Base-by-base conservation (phyloP, 1,139 yeast genomes). In the Nematodospora anomalae region DNA sequence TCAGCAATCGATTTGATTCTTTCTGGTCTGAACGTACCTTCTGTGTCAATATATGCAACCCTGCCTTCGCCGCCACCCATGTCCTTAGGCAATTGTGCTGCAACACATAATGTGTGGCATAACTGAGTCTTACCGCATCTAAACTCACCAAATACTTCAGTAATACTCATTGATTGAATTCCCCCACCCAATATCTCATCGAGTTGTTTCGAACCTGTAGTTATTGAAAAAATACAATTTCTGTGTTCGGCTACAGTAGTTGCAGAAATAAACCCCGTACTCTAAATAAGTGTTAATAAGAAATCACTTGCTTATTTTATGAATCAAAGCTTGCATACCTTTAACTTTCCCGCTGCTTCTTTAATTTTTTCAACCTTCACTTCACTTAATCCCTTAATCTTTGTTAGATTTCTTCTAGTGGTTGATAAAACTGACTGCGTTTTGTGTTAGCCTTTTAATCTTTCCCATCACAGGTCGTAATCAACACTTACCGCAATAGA, bases 21-120 rank as follows among this genome's bases (percentile, higher is more conserved):
- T 41, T 75, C 80, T 1, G 80, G 80, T 37, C 80, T 64, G 40
- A 76, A 76, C 2, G 81, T 76, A 4, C 82, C 83, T 50, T 78
- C 83, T 0, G 82, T 76, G 46, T 76, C 83, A 43, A 78, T 72
- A 45, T 67, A 77, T 1, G 81, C 82, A 1, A 75, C 81, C 55
- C 76, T 76, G 0, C 83, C 83, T 49, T 76, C 82, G 1, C 73
- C 80, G 2, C 83, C 83, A 4, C 83, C 83, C 59, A 71, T 53
- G 4, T 60, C 62, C 37, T 57, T 67, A 6, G 82, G 80, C 29
- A 78, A 52, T 48, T 78, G 84, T 2, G 81, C 65, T 1, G 82
- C 71, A 3, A 78, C 81, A 52, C 83, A 78, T 33, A 78, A 53
- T 0, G 83, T 77, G 45, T 77, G 83, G 2, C 81, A 74, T 54